Conservation (phyloP, 2,329 filamentous ascomycete species). For the Gaeumannomyces tritici region DNA sequence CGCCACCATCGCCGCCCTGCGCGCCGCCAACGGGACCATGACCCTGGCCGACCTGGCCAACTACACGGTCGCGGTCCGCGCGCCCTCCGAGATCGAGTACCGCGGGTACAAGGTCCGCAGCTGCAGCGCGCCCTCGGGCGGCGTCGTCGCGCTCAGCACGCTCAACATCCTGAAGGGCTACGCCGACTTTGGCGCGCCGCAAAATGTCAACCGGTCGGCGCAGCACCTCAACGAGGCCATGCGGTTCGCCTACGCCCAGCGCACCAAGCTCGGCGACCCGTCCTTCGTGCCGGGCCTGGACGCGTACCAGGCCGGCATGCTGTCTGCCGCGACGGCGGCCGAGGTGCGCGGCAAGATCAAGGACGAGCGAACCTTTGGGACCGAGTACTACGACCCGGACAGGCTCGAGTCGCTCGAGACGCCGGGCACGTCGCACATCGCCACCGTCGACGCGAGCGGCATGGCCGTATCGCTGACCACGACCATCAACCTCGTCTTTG, state of each 20-base stretch:
- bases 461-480: conserved; percentile 70
- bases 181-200: conserved; percentile 32
- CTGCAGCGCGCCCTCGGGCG: conserved; percentile 63
- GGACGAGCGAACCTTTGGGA: conserved; percentile 25
- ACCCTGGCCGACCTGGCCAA: conserved; percentile 60
- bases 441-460: conserved; percentile 58
- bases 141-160: conserved; percentile 60
- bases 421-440: conserved; percentile 58
- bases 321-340: conserved; percentile 52
- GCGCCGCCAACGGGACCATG: conserved; percentile 64
- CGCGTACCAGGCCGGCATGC: conserved; percentile 46
- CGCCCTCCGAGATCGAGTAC: conserved; percentile 53
- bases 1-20: conserved; percentile 57
- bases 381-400: conserved; percentile 33
- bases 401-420: conserved; percentile 44
- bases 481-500: conserved; percentile 74
- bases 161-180: conserved; percentile 71
- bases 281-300: conserved; percentile 53
- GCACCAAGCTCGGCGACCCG: conserved; percentile 68
- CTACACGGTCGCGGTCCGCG: conserved; percentile 58
- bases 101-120: conserved; percentile 60
- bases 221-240: conserved; percentile 80
- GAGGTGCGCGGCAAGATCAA: conserved; percentile 37
- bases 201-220: conserved; percentile 50
- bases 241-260: conserved; percentile 69